Percentiles rank a stretch among this genome's conserved stretches.
These are phyloP conservation scores for Plasmodium cynomolgi DNA, from an alignment of 169 alveolate genomes.

Conservation along the genomic window DNA sequence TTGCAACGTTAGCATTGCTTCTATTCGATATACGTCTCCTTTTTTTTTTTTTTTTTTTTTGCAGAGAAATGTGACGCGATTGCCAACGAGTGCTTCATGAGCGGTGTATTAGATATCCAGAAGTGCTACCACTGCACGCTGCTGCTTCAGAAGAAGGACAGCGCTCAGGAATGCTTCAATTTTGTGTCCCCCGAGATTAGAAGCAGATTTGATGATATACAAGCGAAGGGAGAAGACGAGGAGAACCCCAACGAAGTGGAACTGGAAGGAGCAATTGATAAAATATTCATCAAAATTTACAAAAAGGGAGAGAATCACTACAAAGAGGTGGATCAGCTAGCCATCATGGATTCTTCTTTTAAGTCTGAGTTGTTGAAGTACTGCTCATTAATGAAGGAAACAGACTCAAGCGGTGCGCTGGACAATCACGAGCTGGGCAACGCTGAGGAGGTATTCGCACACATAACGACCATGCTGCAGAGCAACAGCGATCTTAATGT, in stretches of 20 bases:
- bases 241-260: background rate
- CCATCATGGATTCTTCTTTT: background rate
- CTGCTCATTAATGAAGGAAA: background rate
- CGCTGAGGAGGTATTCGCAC: background rate
- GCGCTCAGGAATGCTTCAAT: background rate
- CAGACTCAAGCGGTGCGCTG: conserved; percentile 5
- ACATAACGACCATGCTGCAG: background rate
- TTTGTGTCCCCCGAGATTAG: background rate
- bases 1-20: background rate
- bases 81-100: background rate
- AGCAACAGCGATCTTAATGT: background rate
- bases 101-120: background rate
- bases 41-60: background rate
- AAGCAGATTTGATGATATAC: background rate
- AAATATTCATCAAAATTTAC: background rate
- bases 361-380: background rate
- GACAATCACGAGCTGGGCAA: background rate
- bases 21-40: background rate
- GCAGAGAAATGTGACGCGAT: background rate
- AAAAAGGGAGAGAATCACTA: background rate
- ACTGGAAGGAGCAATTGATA: background rate
- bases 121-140: background rate
- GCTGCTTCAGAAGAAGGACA: background rate
- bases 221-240: background rate
- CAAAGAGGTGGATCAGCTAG: background rate